A percentile compares a stretch with the other conserved stretches of the same genome.
Evolutionary conservation across 2,329 filamentous ascomycete genomes (phyloP).

Genomic region (Cadophora sp.): DNA sequence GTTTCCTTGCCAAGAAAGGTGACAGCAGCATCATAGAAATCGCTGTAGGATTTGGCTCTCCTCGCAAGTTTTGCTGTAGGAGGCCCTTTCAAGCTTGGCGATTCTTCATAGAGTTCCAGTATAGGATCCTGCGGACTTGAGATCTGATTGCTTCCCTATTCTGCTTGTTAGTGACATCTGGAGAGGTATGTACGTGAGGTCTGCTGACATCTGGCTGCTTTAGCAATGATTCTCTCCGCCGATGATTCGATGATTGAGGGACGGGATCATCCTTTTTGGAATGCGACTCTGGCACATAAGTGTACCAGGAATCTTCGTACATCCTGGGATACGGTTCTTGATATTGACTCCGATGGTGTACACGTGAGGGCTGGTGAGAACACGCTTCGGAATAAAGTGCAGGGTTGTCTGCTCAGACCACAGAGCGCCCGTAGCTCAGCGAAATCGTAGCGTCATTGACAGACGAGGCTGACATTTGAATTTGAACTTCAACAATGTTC

Average conservation of each 20-base stretch:
- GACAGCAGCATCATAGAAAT: constrained; percentile 72
- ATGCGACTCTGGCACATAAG: constrained; percentile 69
- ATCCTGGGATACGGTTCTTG: constrained; percentile 52
- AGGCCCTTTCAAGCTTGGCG: constrained; percentile 61
- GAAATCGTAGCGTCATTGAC: constrained; percentile 34
- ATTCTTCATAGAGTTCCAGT: constrained; percentile 63
- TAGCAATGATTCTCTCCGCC: constrained; percentile 73
- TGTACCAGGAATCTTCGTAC: constrained; percentile 89
- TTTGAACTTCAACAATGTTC: background rate
- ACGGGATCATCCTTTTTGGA: constrained; percentile 57
- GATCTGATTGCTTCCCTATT: constrained; percentile 57
- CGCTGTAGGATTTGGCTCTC: constrained; percentile 78
- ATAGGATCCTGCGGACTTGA: constrained; percentile 62
- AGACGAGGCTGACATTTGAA: constrained; percentile 30
- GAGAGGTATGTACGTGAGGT: background rate
- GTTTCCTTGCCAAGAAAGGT: constrained; percentile 62
- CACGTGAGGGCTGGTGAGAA: constrained; percentile 6
- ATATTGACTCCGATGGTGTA: background rate
- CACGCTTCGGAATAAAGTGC: background rate
- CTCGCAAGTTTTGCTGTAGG: constrained; percentile 70
- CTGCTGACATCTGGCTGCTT: constrained; percentile 66
- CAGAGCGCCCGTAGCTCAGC: background rate
- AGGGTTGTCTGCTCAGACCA: constrained; percentile 1
- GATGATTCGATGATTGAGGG: constrained; percentile 59
- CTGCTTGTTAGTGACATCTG: constrained; percentile 48